phyloP scores from a whole-genome alignment of 345 rosid genomes.

The Camelina hispida region DNA sequence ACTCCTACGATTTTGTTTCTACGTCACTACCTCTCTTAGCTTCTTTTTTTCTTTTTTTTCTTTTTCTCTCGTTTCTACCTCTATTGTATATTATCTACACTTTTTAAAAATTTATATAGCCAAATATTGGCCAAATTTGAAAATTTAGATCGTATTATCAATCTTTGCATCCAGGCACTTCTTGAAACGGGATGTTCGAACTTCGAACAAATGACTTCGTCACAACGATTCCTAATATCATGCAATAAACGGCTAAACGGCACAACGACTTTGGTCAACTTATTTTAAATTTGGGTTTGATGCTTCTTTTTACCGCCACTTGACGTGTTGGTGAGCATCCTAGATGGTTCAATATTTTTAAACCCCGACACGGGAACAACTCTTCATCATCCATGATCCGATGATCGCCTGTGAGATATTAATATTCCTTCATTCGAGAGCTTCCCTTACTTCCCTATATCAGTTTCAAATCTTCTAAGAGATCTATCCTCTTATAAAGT shows the following conservation, averaged over 20 bases:
- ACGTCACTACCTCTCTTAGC: neutral
- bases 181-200: neutral
- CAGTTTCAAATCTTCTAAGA: neutral
- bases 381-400: neutral
- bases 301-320: neutral
- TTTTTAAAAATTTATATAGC: neutral
- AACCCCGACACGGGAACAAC: neutral
- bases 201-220: neutral
- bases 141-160: neutral
- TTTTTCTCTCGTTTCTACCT: too few species aligned
- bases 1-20: neutral
- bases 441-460: neutral
- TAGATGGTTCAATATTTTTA: neutral
- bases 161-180: slow-evolving; percentile 1
- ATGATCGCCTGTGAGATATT: neutral
- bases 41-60: too few species aligned
- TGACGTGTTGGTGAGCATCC: neutral
- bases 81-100: too few species aligned
- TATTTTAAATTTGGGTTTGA: neutral
- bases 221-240: neutral
- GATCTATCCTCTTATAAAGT: neutral
- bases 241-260: neutral
- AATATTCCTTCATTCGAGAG: neutral
- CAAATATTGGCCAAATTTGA: neutral
- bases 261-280: neutral